Conservation (phyloP, 352 stramenopile species). For the Globisporangium carolinianum region DNA sequence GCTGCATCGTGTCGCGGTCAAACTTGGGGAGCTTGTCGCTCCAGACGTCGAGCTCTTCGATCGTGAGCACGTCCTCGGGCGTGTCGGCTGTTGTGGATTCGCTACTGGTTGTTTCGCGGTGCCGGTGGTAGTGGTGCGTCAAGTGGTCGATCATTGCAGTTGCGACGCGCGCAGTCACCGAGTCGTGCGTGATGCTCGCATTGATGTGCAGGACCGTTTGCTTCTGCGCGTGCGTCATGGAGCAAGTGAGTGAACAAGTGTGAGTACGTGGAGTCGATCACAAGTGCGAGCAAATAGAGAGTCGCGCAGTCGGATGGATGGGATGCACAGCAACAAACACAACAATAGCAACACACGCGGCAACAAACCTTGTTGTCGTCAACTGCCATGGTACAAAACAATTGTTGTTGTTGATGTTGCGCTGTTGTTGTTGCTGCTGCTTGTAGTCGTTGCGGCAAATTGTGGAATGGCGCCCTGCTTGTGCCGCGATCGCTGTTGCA, state of each 20-base stretch:
- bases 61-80: slow-evolving; percentile 44
- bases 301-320: too few species aligned
- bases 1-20: slow-evolving; percentile 60
- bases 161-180: slow-evolving; percentile 58
- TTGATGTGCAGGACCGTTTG: slow-evolving; percentile 79
- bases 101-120: slow-evolving; percentile 19
- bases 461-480: too few species aligned
- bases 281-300: background rate
- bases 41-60: slow-evolving; percentile 72
- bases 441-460: too few species aligned
- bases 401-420: too few species aligned
- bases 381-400: background rate
- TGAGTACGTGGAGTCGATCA: background rate
- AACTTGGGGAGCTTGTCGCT: slow-evolving; percentile 54
- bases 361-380: background rate
- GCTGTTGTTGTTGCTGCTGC: too few species aligned
- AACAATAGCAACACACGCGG: background rate
- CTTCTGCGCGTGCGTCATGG: slow-evolving; percentile 21
- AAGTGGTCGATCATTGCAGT: slow-evolving; percentile 62
- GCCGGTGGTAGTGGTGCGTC: slow-evolving; percentile 66
- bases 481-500: too few species aligned
- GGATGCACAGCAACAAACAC: too few species aligned
- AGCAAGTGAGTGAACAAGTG: background rate
- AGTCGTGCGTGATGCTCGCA: slow-evolving; percentile 64
- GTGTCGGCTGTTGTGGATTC: slow-evolving; percentile 11